Base-by-base conservation (phyloP, 257 asterid species). In the Solanum etuberosum region DNA sequence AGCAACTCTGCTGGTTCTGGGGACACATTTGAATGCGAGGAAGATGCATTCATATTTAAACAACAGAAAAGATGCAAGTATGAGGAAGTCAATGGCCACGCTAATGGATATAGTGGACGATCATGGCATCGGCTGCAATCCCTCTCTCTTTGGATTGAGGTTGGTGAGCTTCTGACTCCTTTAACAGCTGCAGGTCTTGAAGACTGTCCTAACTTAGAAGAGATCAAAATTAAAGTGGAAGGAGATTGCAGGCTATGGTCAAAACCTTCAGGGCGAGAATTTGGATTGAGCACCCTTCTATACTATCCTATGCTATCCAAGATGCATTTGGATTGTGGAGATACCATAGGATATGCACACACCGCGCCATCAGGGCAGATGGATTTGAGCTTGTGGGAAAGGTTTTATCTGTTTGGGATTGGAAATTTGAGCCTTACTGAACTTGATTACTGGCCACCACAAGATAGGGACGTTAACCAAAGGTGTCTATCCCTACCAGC, bases 391-490 rank as follows among this genome's bases (percentile, higher is more conserved):
- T 90, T 88, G 32, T 97, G 99, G 99, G 99, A 95, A 77, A 85
- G 99, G 85, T 96, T 96, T 87, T 93, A 91, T 89, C 87, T 96
- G 42, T 31, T 85, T 1, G 98, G 96, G 27, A 86, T 97, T n/a
- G 92, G 91, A 8, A 86, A 86, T 78, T 89, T 96, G 94, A 86
- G 48, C 32, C 90, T 97, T 16, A 86, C 42, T 2, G 98, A 97
- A 89, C 95, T 97, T 7, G 97, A 97, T 81, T 97, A 96, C 86
- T 96, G 99, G 99, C 97, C 94, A 2, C 99, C 99, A 5, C 98
- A 96, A 85, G 99, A 97, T 74, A 86, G 96, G 92, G 99, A 95
- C 86, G 94, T 96, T 18, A 97, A 96, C 85, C 98, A 93, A 89
- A 94, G 98, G 93, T 92, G 98, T 67, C 87, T 96, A 21, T 91